phyloP scores from a whole-genome alignment of 306 rosid species.

The Geum urbanum region DNA sequence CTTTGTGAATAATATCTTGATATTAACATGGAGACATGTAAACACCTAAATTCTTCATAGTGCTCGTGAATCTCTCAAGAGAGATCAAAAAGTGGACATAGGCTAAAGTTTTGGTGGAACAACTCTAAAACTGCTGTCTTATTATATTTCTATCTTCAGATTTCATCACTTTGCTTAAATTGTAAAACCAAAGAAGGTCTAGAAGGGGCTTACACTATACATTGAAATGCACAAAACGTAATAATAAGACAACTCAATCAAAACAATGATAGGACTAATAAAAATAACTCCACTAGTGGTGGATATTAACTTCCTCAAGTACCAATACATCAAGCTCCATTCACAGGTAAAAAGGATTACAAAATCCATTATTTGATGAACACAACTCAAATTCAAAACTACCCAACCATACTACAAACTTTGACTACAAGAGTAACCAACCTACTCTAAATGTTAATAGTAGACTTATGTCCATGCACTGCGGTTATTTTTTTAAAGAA shows the following conservation, averaged over 20 bases:
- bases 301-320: not conserved
- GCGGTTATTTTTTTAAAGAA: not conserved
- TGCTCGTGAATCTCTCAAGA: too few species aligned
- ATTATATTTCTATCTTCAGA: too few species aligned
- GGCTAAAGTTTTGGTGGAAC: too few species aligned
- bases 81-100: too few species aligned
- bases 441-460: not conserved
- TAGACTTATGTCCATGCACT: not conserved
- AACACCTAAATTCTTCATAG: too few species aligned
- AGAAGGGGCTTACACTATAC: slow-evolving; percentile 33
- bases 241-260: slow-evolving; percentile 18
- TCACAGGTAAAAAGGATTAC: not conserved
- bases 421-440: not conserved
- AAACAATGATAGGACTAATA: not conserved
- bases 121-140: too few species aligned
- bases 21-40: too few species aligned
- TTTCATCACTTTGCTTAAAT: slow-evolving; percentile 67
- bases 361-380: not conserved
- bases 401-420: slow-evolving; percentile 5
- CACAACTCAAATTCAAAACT: not conserved
- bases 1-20: too few species aligned
- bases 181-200: slow-evolving; percentile 61
- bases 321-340: not conserved
- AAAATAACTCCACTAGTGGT: not conserved
- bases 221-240: slow-evolving; percentile 19